These are phyloP conservation scores for Candida nanaspora DNA, from an alignment of 805 yeast species.

Conservation along the genomic window DNA sequence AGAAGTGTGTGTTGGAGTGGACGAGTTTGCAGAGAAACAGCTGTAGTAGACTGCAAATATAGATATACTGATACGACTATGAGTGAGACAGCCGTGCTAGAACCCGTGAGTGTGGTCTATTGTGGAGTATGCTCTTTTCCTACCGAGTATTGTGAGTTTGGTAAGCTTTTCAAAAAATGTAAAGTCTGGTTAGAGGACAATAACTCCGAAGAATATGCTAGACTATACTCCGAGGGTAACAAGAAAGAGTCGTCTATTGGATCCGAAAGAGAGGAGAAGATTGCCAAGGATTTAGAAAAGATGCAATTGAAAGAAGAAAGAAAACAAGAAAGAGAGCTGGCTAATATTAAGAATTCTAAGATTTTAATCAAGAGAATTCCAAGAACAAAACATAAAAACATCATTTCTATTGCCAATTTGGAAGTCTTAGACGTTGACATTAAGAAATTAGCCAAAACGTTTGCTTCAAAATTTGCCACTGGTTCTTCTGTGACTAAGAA, in stretches of 20 bases:
- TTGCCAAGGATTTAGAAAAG: slow-evolving; percentile 75
- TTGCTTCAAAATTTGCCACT: slow-evolving; percentile 91
- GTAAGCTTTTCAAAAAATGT: slow-evolving; percentile 73
- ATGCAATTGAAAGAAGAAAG: slow-evolving; percentile 82
- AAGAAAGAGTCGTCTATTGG: slow-evolving; percentile 47
- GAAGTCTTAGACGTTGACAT: slow-evolving; percentile 85
- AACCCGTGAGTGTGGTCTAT: slow-evolving; percentile 39
- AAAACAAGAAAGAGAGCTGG: slow-evolving; percentile 77
- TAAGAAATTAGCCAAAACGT: slow-evolving; percentile 86
- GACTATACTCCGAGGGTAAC: slow-evolving; percentile 55
- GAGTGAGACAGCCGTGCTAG: slow-evolving; percentile 2
- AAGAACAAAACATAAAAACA: slow-evolving; percentile 82
- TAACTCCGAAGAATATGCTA: slow-evolving; percentile 47
- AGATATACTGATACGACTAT: not conserved
- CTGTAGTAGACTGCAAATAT: not conserved
- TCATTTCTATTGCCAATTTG: slow-evolving; percentile 78
- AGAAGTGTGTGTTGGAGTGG: too few species aligned
- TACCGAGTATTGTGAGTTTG: slow-evolving; percentile 92
- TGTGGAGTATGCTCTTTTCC: slow-evolving; percentile 81
- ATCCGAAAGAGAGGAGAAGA: slow-evolving; percentile 72
- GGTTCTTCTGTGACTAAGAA: slow-evolving; percentile 90
- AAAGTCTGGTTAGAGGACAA: slow-evolving; percentile 69
- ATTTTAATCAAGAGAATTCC: slow-evolving; percentile 81
- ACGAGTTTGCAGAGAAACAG: too few species aligned
- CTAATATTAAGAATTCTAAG: slow-evolving; percentile 71